These are phyloP conservation scores for Phytopythium boreale DNA, from an alignment of 352 stramenopile species.

Conservation along the genomic window DNA sequence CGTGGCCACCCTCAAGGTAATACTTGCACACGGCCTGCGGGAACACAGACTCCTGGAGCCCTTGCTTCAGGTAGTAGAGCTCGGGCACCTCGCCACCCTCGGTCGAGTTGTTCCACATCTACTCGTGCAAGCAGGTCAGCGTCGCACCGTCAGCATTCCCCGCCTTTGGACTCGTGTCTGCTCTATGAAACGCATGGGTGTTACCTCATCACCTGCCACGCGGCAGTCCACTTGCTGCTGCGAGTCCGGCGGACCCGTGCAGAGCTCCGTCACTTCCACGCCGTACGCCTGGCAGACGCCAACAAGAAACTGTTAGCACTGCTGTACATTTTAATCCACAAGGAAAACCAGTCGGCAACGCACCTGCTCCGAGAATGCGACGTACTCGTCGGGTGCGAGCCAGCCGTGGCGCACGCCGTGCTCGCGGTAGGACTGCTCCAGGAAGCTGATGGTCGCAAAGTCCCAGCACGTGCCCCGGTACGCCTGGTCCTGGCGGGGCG, in stretches of 20 bases:
- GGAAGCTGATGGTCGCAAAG: conserved; percentile 73
- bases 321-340: neutral
- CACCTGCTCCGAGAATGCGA: conserved; percentile 77
- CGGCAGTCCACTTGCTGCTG: conserved; percentile 67
- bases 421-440: conserved; percentile 78
- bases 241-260: conserved; percentile 54
- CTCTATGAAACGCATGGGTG: neutral
- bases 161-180: neutral
- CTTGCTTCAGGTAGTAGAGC: conserved; percentile 78
- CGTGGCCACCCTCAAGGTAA: conserved; percentile 51
- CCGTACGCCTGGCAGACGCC: conserved; percentile 45
- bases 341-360: neutral
- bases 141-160: neutral
- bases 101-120: conserved; percentile 82
- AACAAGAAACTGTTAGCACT: neutral
- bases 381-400: conserved; percentile 68
- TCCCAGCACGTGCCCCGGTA: conserved; percentile 81
- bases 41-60: conserved; percentile 70
- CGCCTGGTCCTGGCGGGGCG: conserved; percentile 67
- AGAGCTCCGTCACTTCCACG: conserved; percentile 67
- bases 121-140: neutral
- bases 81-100: conserved; percentile 70
- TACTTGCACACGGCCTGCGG: conserved; percentile 72
- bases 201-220: conserved; percentile 58
- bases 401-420: conserved; percentile 62